Conservation (phyloP, 495 filamentous ascomycete species). For the Podospora pseudoanserina region DNA sequence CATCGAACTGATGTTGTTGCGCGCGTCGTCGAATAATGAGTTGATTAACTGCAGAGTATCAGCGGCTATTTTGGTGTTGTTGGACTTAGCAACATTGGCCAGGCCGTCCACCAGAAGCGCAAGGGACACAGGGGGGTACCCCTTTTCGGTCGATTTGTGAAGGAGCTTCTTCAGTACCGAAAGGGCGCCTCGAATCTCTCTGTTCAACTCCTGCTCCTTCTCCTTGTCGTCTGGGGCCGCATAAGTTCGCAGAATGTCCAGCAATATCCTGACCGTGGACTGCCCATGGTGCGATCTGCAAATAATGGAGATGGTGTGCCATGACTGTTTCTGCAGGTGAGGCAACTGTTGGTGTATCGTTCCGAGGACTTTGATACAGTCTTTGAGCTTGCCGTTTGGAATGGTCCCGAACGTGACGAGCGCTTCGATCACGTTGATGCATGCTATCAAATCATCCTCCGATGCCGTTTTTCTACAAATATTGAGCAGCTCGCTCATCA, state of each 20-base stretch:
- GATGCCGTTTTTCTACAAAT: constrained; percentile 75
- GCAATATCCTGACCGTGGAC: constrained; percentile 61
- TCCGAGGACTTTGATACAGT: constrained; percentile 75
- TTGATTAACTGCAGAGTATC: constrained; percentile 55
- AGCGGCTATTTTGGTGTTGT: constrained; percentile 44
- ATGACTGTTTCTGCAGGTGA: constrained; percentile 65
- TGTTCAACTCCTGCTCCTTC: constrained; percentile 48
- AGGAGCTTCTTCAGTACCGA: constrained; percentile 64
- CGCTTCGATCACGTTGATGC: constrained; percentile 72
- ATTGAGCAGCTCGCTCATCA: constrained; percentile 65
- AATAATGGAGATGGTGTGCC: constrained; percentile 70
- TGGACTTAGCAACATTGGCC: constrained; percentile 53
- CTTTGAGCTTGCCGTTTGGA: constrained; percentile 60
- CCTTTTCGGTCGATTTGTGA: constrained; percentile 55
- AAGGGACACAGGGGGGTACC: constrained; percentile 59
- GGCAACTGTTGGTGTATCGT: constrained; percentile 74
- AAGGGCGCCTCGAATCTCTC: constrained; percentile 62
- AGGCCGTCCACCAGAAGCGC: constrained; percentile 57
- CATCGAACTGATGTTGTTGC: constrained; percentile 41
- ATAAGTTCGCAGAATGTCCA: constrained; percentile 57
- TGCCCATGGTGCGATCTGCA: constrained; percentile 75
- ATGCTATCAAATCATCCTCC: constrained; percentile 68
- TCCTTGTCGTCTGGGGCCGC: constrained; percentile 49
- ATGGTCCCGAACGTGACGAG: constrained; percentile 76
- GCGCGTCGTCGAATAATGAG: constrained; percentile 44